phyloP scores from a whole-genome alignment of 257 asterid species.

The Nicotiana obtusifolia region DNA sequence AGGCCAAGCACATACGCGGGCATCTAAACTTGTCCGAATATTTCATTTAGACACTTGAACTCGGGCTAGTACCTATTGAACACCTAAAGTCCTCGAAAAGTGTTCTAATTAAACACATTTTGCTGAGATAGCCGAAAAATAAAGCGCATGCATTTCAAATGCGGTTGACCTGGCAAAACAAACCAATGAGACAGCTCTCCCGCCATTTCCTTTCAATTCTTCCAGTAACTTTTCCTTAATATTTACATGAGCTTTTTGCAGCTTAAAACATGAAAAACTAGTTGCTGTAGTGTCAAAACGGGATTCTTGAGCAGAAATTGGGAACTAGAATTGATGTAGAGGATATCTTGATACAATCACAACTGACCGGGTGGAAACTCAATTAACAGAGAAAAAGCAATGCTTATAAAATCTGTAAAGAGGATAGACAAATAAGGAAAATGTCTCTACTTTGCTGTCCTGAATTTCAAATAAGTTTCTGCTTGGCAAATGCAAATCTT shows the following conservation, averaged over 20 bases:
- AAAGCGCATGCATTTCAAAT: too few species aligned
- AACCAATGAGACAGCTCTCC: too few species aligned
- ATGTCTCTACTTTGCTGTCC: conserved; percentile 98
- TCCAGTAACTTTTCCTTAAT: background rate
- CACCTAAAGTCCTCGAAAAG: too few species aligned
- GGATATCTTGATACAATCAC: background rate
- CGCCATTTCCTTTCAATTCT: background rate
- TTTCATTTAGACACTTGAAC: too few species aligned
- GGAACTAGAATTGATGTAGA: background rate
- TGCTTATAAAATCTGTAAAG: conserved; percentile 88
- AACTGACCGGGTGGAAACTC: background rate
- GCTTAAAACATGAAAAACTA: too few species aligned
- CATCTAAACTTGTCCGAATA: too few species aligned
- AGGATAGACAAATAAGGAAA: conserved; percentile 95
- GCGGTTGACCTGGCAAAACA: too few species aligned
- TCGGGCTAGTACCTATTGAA: too few species aligned
- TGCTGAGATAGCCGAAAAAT: too few species aligned
- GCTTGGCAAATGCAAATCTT: background rate
- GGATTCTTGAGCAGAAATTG: background rate
- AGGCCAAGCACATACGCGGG: too few species aligned
- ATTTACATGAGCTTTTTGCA: too few species aligned
- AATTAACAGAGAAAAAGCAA: background rate
- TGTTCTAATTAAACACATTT: too few species aligned
- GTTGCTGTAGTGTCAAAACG: background rate
- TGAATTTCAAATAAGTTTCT: conserved; percentile 20